These are phyloP conservation scores for Stephanodiscus minutulus DNA, from an alignment of 108 stramenopile genomes.

Conservation along the genomic window DNA sequence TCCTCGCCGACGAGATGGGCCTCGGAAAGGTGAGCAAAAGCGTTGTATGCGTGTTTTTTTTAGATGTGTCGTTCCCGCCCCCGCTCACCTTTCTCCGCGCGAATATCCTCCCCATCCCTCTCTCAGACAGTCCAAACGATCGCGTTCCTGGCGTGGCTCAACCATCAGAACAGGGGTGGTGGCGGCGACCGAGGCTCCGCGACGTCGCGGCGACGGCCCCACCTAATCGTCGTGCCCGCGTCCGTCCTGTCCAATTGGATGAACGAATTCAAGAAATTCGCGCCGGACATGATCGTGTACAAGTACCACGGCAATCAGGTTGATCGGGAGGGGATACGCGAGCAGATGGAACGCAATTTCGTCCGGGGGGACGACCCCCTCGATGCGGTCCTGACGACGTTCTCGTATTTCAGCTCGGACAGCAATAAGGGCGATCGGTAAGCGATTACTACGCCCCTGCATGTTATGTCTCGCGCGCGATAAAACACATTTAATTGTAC, in stretches of 20 bases:
- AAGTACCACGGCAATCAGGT: slow-evolving; percentile 72
- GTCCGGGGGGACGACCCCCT: slow-evolving; percentile 19
- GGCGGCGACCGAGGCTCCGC: slow-evolving; percentile 1
- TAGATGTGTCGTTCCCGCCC: neutral
- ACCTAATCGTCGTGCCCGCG: slow-evolving; percentile 96
- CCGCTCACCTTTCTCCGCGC: neutral
- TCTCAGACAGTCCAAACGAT: slow-evolving; percentile 94
- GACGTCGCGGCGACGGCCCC: slow-evolving; percentile 47
- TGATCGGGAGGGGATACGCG: slow-evolving; percentile 65
- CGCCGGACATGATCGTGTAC: slow-evolving; percentile 62
- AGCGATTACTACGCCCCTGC: neutral
- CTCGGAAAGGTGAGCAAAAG: slow-evolving; percentile 52
- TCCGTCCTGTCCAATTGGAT: slow-evolving; percentile 95
- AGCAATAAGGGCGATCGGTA: slow-evolving; percentile 65
- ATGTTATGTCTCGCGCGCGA: neutral
- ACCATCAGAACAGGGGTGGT: slow-evolving; percentile 49
- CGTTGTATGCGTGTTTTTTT: slow-evolving; percentile 3
- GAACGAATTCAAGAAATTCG: slow-evolving; percentile 91
- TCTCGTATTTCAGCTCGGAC: slow-evolving; percentile 81
- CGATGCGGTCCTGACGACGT: slow-evolving; percentile 82
- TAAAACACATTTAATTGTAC: neutral
- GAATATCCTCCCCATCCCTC: too few relatives aligned
- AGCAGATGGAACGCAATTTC: slow-evolving; percentile 47
- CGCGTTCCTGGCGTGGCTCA: slow-evolving; percentile 88
- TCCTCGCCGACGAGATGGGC: slow-evolving; percentile 98